Evolutionary conservation across 805 yeast species (phyloP).

Genomic region (Kazachstania africana): DNA sequence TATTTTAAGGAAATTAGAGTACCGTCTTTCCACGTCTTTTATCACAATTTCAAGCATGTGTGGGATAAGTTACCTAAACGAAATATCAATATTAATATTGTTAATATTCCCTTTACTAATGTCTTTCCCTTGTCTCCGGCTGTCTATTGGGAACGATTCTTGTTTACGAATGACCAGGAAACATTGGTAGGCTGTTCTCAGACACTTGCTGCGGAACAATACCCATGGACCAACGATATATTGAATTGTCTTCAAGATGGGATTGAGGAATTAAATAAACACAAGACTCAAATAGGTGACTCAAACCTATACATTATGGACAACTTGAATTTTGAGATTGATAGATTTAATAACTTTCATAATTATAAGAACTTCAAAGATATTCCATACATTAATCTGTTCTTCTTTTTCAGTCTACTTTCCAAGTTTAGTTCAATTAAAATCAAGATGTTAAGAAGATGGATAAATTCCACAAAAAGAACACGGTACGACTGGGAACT

Average conservation of each 20-base stretch:
- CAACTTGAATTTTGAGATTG: constrained; percentile 1
- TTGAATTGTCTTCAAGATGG: constrained; percentile 10
- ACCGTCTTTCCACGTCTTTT: constrained; percentile 23
- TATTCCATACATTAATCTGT: constrained; percentile 29
- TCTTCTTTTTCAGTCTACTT: constrained; percentile 24
- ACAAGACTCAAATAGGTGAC: too few species aligned
- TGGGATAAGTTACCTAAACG: constrained; percentile 24
- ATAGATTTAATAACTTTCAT: constrained; percentile 16
- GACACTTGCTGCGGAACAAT: too few species aligned
- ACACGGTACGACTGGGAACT: constrained; percentile 30
- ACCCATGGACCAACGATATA: constrained; percentile 20
- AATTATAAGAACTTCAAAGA: constrained; percentile 19
- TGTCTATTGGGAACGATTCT: constrained; percentile 14
- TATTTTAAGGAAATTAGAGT: constrained; percentile 15
- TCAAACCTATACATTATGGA: too few species aligned
- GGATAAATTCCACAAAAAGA: constrained; percentile 29
- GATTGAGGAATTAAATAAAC: constrained; percentile 1
- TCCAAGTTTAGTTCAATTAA: constrained; percentile 26
- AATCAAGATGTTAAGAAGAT: constrained; percentile 28
- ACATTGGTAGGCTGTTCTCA: constrained; percentile 14
- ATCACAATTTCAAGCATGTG: constrained; percentile 18
- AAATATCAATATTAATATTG: constrained; percentile 18
- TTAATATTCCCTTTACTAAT: constrained; percentile 26
- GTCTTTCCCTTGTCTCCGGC: constrained; percentile 22
- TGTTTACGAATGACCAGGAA: constrained; percentile 17